Evolutionary conservation across 345 rosid genomes (phyloP).

Genomic region (Anastatica hierochuntica): DNA sequence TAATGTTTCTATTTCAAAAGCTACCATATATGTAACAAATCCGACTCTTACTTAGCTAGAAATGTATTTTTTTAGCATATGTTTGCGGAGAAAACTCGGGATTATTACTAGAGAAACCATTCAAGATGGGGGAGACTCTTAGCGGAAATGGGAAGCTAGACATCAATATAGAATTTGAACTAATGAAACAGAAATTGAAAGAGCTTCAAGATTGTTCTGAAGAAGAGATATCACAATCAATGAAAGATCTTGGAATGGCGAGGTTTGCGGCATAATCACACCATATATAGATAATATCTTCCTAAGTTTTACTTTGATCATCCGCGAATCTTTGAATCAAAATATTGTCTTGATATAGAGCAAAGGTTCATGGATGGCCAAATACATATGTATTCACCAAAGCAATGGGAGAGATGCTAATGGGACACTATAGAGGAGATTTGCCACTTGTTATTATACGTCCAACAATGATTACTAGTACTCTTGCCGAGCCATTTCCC

Average conservation of each 20-base stretch:
- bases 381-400: slow-evolving; percentile 77
- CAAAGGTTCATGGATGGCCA: slow-evolving; percentile 72
- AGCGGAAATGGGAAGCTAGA: slow-evolving; percentile 13
- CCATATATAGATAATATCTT: too few relatives aligned
- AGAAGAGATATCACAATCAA: slow-evolving; percentile 17
- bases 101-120: slow-evolving; percentile 23
- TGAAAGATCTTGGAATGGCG: slow-evolving; percentile 31
- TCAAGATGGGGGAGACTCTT: slow-evolving; percentile 24
- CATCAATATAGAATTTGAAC: slow-evolving; percentile 13
- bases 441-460: slow-evolving; percentile 52
- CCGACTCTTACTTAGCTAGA: neutral
- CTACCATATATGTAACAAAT: neutral
- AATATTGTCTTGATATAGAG: slow-evolving; percentile 30
- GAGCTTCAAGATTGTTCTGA: slow-evolving; percentile 20
- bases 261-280: slow-evolving; percentile 19
- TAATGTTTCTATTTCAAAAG: neutral
- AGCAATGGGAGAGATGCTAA: slow-evolving; percentile 79
- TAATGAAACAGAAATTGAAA: slow-evolving; percentile 24
- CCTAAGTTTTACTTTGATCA: too few relatives aligned
- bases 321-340: neutral
- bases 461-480: slow-evolving; percentile 68
- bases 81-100: slow-evolving; percentile 21
- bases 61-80: slow-evolving; percentile 18
- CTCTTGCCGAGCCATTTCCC: slow-evolving; percentile 60
- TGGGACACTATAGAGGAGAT: slow-evolving; percentile 38